Evolutionary conservation across 805 yeast species (phyloP).

Genomic region (Kodamaea kaohsiungensis): DNA sequence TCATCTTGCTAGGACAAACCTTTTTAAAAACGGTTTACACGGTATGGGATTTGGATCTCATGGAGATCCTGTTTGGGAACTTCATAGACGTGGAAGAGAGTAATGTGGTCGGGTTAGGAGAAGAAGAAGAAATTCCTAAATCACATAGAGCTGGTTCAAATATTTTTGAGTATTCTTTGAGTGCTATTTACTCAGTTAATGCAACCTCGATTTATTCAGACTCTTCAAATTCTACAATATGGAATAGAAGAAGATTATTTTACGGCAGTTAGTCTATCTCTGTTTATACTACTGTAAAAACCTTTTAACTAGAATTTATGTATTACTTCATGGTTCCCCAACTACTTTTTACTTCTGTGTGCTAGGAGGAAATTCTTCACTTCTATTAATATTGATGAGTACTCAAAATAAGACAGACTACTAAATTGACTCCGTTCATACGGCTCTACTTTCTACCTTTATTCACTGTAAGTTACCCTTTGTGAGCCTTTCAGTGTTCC

Average conservation of each 20-base stretch:
- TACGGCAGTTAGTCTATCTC: no score
- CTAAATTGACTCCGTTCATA: no score
- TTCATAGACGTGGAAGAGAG: background rate
- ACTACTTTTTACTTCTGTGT: no score
- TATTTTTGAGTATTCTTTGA: background rate
- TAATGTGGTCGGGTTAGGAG: background rate
- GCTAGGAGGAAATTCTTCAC: no score
- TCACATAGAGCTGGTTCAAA: background rate
- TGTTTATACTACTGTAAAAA: no score
- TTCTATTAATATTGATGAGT: no score
- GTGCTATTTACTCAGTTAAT: background rate
- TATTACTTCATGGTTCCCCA: no score
- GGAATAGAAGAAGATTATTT: background rate
- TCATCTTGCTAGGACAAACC: background rate
- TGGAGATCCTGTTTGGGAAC: slow-evolving; percentile 7
- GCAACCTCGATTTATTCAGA: background rate
- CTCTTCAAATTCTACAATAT: background rate
- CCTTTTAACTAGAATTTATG: no score
- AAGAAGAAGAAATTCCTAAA: background rate
- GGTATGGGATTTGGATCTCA: slow-evolving; percentile 8
- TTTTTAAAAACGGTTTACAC: slow-evolving; percentile 6
- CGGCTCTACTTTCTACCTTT: no score
- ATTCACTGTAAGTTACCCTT: no score
- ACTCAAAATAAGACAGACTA: no score
- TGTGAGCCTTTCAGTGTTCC: no score